These are phyloP conservation scores for Aspergillus caelatus DNA, from an alignment of 2,329 filamentous ascomycete species.

Conservation along the genomic window DNA sequence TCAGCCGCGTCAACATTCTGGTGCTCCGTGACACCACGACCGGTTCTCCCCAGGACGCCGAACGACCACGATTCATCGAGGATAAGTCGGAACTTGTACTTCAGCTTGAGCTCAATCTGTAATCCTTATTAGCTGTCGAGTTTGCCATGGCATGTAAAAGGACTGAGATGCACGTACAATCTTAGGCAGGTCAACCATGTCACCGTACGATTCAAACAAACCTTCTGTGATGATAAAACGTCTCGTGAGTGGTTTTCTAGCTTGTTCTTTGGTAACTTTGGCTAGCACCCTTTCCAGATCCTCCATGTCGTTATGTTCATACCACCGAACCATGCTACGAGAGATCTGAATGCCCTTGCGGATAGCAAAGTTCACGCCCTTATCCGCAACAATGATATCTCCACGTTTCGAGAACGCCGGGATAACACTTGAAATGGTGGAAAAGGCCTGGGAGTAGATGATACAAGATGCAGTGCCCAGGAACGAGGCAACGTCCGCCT, in stretches of 20 bases:
- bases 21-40: slow-evolving; percentile 89
- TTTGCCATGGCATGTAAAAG: not conserved
- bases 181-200: slow-evolving; percentile 80
- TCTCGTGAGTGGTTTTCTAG: slow-evolving; percentile 83
- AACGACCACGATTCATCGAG: slow-evolving; percentile 98
- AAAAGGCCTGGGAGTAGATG: slow-evolving; percentile 94
- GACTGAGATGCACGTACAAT: slow-evolving; percentile 60
- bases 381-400: slow-evolving; percentile 95
- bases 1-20: slow-evolving; percentile 93
- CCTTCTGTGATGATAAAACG: slow-evolving; percentile 96
- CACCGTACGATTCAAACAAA: slow-evolving; percentile 87
- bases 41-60: slow-evolving; percentile 87
- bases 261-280: slow-evolving; percentile 84
- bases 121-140: not conserved
- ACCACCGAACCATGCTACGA: slow-evolving; percentile 89
- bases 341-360: slow-evolving; percentile 93
- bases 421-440: slow-evolving; percentile 94
- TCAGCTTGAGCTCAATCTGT: slow-evolving; percentile 85
- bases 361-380: slow-evolving; percentile 89
- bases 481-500: slow-evolving; percentile 88
- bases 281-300: slow-evolving; percentile 85
- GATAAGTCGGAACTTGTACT: slow-evolving; percentile 97
- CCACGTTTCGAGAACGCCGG: slow-evolving; percentile 96
- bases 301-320: slow-evolving; percentile 93
- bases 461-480: slow-evolving; percentile 88